Evolutionary conservation across 306 rosid species (phyloP).

Genomic region (Parietaria judaica): DNA sequence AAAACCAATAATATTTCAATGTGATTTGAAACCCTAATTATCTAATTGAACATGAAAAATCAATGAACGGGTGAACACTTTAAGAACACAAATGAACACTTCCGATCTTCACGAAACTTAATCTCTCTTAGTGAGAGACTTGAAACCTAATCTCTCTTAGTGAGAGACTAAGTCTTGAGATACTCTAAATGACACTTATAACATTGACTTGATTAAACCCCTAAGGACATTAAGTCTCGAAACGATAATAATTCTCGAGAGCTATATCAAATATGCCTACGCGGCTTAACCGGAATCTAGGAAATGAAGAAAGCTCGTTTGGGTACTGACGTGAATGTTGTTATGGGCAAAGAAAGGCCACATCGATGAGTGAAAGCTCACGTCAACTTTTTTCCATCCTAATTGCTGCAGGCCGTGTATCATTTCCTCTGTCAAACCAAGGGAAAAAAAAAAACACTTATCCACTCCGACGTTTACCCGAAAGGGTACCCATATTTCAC

Average conservation of each 20-base stretch:
- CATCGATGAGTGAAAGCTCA: constrained; percentile 79
- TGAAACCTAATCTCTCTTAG: too few species aligned
- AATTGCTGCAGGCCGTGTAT: constrained; percentile 70
- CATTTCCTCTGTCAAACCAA: constrained; percentile 66
- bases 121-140: too few species aligned
- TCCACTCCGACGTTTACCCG: background rate
- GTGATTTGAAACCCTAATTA: background rate
- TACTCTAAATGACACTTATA: too few species aligned
- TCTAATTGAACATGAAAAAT: too few species aligned
- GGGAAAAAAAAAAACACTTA: constrained; percentile 11
- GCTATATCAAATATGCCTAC: background rate
- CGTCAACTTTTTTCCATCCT: constrained; percentile 91
- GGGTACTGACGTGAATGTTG: constrained; percentile 70
- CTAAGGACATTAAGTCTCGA: constrained; percentile 4
- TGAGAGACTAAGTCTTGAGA: too few species aligned
- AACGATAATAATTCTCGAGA: constrained; percentile 8
- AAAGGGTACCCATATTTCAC: background rate
- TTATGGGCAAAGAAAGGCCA: constrained; percentile 97
- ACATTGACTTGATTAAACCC: background rate
- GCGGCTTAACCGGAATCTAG: background rate
- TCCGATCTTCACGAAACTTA: too few species aligned
- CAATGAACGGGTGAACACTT: too few species aligned
- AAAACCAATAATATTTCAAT: too few species aligned
- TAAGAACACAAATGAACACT: too few species aligned
- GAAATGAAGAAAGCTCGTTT: background rate